Evolutionary conservation across 306 rosid genomes (phyloP).

Genomic region (Vigna mungo): DNA sequence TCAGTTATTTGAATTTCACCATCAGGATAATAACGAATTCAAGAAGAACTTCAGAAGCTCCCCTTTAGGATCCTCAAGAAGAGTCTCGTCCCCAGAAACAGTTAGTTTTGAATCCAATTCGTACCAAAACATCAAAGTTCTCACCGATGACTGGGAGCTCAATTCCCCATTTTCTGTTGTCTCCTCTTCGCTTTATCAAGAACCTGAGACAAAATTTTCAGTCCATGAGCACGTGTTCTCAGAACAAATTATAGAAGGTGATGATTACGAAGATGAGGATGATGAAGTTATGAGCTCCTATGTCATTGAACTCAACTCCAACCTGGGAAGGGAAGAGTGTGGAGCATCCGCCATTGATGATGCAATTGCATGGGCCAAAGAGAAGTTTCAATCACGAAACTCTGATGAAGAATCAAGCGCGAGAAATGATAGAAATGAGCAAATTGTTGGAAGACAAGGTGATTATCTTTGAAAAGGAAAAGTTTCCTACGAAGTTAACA

Average conservation of each 20-base stretch:
- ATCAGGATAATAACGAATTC: conserved; percentile 54
- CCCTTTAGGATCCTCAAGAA: conserved; percentile 61
- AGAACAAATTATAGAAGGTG: conserved; percentile 48
- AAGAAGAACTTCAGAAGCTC: conserved; percentile 54
- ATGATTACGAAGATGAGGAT: conserved; percentile 52
- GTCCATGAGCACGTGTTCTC: conserved; percentile 47
- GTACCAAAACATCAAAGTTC: conserved; percentile 58
- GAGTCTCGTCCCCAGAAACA: conserved; percentile 79
- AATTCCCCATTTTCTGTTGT: conserved; percentile 73
- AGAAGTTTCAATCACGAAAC: conserved; percentile 65
- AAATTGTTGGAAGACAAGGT: conserved; percentile 54
- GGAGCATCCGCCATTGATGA: conserved; percentile 73
- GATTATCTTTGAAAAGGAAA: conserved; percentile 39
- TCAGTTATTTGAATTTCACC: conserved; percentile 54
- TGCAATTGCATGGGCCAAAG: conserved; percentile 98
- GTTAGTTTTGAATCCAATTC: conserved; percentile 64
- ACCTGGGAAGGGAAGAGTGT: conserved; percentile 67
- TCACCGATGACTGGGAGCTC: conserved; percentile 67
- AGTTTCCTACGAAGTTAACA: conserved; percentile 4
- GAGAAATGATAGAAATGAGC: conserved; percentile 52
- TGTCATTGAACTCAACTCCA: conserved; percentile 78
- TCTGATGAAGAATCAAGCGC: conserved; percentile 62
- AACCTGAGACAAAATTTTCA: conserved; percentile 56
- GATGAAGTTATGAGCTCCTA: conserved; percentile 86
- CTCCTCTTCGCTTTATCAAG: conserved; percentile 68